Evolutionary conservation across 352 stramenopile species (phyloP), one percentile per base, ranked within the genome.

Genomic region (Globisporangium viniferum): DNA sequence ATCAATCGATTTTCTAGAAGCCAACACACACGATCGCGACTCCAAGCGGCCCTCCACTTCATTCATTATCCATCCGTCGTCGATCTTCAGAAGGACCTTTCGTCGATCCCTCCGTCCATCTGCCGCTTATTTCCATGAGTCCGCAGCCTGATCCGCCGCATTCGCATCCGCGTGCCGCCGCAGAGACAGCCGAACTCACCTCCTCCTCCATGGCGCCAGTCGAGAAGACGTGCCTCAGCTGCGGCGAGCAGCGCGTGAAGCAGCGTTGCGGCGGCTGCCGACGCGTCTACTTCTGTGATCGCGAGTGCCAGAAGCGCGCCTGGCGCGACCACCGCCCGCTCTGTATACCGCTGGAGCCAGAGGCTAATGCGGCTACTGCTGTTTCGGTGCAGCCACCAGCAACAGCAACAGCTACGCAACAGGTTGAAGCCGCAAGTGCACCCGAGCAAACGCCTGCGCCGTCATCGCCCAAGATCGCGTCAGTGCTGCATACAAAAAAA

Each of bases 191-290:
- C 18, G 33, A 29, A 12, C 4, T 10, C 33, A 49, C 8, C 56
- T 33, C 55, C 18, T 5, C 14, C 29, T 31, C 31, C 59, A 63
- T 22, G 29, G 33, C 31, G 18, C 31, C 56, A 20, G 58, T 57
- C 20, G 44, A 54, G 31, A 57, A 64, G 33, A 49, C 22, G 10
- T 92, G 86, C 49, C 76, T 84, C 2, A 67, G 68, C 18, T 94
- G 86, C 61, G 76, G 82, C 9, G 66, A 69, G 36, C 2, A 10
- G 15, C 69, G 74, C 55, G 84, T 83, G 27, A 88, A 87, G 66
- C 91, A 88, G 71, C 82, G 86, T 73, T 93, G 86, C 69, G 88
- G 88, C 48, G 81, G 81, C 59, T 95, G 88, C 55, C 77, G 77
- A 8, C 51, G 63, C 65, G 88, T 92, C 29, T 90, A 83, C 75